Evolutionary conservation across 2,329 filamentous ascomycete genomes (phyloP), one percentile per base, ranked within the genome.

Genomic region (Aspergillus uvarum): DNA sequence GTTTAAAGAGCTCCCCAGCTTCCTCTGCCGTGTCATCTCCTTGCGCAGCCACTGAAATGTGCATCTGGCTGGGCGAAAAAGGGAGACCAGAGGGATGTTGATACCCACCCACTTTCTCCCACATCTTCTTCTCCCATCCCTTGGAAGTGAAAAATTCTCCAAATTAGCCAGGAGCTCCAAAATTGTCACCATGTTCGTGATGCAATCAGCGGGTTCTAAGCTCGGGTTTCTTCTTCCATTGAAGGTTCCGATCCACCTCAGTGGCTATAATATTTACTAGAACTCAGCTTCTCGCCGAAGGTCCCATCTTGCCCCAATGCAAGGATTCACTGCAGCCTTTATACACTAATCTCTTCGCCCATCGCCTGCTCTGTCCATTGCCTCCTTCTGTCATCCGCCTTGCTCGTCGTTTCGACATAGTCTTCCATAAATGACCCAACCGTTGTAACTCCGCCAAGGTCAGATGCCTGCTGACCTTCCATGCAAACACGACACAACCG

Each of bases 391-490:
- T 51, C 31, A 22, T 29, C 32, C 50, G 44, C 44, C 54, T 10
- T 22, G 48, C 56, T 59, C 29, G 51, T 56, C 51, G 58, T 55
- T 61, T 55, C 53, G 38, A 63, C 50, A 42, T 50, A 51, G 54
- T 51, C 50, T 54, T 52, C 59, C 52, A 51, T 54, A 63, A 61
- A 66, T 60, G 38, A 60, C 54, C 49, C 52, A 61, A 57, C 56
- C 56, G 53, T 54, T 57, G 38, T 56, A 65, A 66, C 64, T 63
- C 64, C 65, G 52, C 49, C 56, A 63, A 61, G 60, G 59, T 59
- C 62, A 63, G 60, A 64, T 62, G 59, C 68, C 68, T 66, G 65
- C 67, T 63, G 62, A 61, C 64, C 62, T 61, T 65, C 62, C 50
- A 67, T 67, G 67, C 64, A 64, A 68, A 59, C n/a, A 42, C 54